A percentile compares a stretch with the other conserved stretches of the same genome.
Evolutionary conservation across 306 rosid genomes (phyloP).

Genomic region (Cyclanthera cordifolia): DNA sequence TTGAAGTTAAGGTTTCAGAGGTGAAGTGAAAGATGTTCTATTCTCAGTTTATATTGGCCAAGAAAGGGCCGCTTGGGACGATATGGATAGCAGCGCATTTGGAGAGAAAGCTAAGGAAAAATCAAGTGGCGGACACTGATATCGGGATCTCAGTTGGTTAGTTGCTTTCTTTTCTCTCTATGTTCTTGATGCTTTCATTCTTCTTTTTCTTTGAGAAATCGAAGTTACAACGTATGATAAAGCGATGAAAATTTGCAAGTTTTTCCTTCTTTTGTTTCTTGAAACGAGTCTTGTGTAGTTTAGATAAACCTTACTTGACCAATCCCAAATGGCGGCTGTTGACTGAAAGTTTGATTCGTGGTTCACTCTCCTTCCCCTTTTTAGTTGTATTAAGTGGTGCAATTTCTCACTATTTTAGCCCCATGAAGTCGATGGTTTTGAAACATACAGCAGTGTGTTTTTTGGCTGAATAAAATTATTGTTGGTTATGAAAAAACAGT

Average conservation of each 20-base stretch:
- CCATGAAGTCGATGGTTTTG: neutral
- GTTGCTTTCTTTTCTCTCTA: constrained; percentile 13
- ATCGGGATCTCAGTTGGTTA: constrained; percentile 96
- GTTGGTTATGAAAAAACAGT: neutral
- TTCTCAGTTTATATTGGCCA: constrained; percentile 97
- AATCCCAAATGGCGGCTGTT: neutral
- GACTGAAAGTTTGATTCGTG: neutral
- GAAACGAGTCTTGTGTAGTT: neutral
- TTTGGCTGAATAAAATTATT: neutral
- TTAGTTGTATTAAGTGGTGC: neutral
- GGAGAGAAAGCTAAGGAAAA: constrained; percentile 96
- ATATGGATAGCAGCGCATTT: constrained; percentile 99
- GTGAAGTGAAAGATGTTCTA: constrained; percentile 60
- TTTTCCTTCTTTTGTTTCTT: neutral
- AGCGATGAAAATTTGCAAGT: neutral
- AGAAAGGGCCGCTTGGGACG: constrained; percentile 98
- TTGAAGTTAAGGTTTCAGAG: constrained; percentile 17
- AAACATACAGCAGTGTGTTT: neutral
- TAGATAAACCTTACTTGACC: neutral
- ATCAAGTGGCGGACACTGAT: constrained; percentile 98
- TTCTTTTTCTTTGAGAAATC: neutral
- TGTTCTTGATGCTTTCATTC: neutral
- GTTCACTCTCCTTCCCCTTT: neutral
- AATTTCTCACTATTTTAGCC: neutral
- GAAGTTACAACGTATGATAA: neutral